Percentiles rank a stretch among this genome's conserved stretches.
Conservation (phyloP, 352 stramenopile genomes). For the Phytophthora capsici region DNA sequence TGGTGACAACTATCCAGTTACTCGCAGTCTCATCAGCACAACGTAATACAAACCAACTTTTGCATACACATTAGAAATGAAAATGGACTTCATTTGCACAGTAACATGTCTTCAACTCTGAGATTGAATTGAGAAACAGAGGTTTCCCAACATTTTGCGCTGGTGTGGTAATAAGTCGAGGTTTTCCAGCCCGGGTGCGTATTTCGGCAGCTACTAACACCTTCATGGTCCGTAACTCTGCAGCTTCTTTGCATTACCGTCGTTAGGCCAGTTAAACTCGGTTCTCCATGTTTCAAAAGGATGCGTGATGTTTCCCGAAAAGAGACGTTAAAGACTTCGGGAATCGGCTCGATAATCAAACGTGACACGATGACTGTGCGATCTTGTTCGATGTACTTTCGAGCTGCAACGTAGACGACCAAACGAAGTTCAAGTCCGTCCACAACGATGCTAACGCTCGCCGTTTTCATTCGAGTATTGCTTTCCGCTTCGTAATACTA, state of each 20-base stretch:
- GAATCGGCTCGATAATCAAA: neutral
- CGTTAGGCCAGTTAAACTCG: neutral
- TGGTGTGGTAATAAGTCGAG: neutral
- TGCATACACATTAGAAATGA: too few relatives aligned
- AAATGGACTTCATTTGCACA: neutral
- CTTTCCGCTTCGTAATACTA: neutral
- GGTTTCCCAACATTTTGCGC: neutral
- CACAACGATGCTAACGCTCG: neutral
- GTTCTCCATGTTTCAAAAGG: neutral
- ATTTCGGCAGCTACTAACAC: neutral
- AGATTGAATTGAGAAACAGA: neutral
- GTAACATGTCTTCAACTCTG: neutral
- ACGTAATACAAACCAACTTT: slow-evolving; percentile 1
- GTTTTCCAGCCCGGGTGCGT: neutral
- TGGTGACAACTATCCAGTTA: slow-evolving; percentile 53
- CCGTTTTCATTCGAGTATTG: neutral
- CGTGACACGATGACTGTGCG: neutral
- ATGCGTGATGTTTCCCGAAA: neutral
- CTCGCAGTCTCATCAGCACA: slow-evolving; percentile 49
- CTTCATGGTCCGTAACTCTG: neutral
- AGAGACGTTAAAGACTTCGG: neutral
- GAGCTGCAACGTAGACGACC: neutral
- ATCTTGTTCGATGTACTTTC: neutral
- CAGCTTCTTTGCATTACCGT: neutral
- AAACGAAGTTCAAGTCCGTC: neutral